Base-by-base conservation (phyloP, 441 rosid species). In the Mallotus japonicus region DNA sequence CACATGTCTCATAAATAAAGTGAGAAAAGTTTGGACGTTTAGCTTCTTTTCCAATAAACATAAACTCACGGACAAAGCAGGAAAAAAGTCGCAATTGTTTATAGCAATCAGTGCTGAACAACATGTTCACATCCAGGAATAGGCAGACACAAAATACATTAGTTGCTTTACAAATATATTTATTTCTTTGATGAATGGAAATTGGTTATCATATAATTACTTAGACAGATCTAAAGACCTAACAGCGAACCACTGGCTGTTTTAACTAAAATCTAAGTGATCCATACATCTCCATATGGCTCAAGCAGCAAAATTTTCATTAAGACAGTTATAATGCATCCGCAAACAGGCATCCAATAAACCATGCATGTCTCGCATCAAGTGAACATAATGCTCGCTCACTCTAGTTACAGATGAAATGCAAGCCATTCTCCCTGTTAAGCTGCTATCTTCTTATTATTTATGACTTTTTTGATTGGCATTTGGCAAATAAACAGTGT, bases 251-350 rank as follows among this genome's bases (percentile, higher is more conserved):
- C 13, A 42, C 37, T 28, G 24, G 15, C 44, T 16, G 54, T 64
- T 63, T 63, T 17, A 28, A 53, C 24, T 20, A 37, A 15, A 61
- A n/a, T 44, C 60, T 70, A 51, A 61, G 49, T 62, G 61, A 71
- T 37, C 32, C n/a, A 10, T 0, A 17, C 32, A n/a, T 34, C 28
- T 47, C 51, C 37, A 15, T 50, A 19, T 44, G 40, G 32, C 44
- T 58, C 28, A 60, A n/a, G 62, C 19, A 67, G 58, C 70, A 15
- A 40, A 62, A 44, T 8, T 56, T 64, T 73, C 57, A 55, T 22
- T 57, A 56, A 16, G 28, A 28, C 6, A 56, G 57, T 64, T 44
- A 60, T 24, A 15, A 64, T 24, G 69, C 69, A 53, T 46, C 54
- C 46, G 28, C 34, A 16, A 58, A 66, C 54, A n/a, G 59, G 50